Evolutionary conservation across 108 stramenopile species (phyloP), one percentile per base, ranked within the genome.

Genomic region (Craspedostauros australis): DNA sequence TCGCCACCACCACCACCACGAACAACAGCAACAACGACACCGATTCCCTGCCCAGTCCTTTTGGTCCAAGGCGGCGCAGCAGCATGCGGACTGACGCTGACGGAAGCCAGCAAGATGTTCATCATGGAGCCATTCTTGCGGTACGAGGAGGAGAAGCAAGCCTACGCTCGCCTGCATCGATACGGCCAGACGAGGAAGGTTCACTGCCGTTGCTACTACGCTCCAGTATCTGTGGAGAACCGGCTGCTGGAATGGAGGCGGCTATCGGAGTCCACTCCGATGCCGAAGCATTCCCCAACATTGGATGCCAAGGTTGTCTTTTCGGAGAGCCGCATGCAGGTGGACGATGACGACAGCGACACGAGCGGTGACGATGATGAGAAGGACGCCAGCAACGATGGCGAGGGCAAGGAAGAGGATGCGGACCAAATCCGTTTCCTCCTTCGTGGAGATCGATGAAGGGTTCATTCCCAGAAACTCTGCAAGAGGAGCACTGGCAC

Each of bases 91-190:
- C 60, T 89, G 18, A 89, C 82, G 11, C 43, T 89, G 30, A 82
- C 80, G 8, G 63, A 48, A 0, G 82, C 87, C 6, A 60, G 53
- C 9, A 77, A 72, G 39, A 66, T 89, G 46, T 76, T 85, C 50
- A 37, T 89, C 27, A 26, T 89, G 49, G 83, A 89, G 48, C 88
- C 88, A 0, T 73, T 79, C 62, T 29, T 58, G n/a, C 46, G 67
- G 5, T 53, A 62, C 11, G 79, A 80, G 30, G 76, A 82, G 50
- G 83, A 89, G 50, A 30, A 49, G 39, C 81, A 88, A 60, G 84
- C 75, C n/a, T 63, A 63, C 28, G 62, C 52, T 15, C 41, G 52
- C 14, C 30, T 51, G 25, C 72, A 73, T 63, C 62, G 77, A 8
- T 80, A 69, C 50, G 75, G 75, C 3, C 79, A 80, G 44, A 66